Evolutionary conservation across 306 rosid genomes (phyloP), one percentile per base, ranked within the genome.

Genomic region (Corylus heterophylla): DNA sequence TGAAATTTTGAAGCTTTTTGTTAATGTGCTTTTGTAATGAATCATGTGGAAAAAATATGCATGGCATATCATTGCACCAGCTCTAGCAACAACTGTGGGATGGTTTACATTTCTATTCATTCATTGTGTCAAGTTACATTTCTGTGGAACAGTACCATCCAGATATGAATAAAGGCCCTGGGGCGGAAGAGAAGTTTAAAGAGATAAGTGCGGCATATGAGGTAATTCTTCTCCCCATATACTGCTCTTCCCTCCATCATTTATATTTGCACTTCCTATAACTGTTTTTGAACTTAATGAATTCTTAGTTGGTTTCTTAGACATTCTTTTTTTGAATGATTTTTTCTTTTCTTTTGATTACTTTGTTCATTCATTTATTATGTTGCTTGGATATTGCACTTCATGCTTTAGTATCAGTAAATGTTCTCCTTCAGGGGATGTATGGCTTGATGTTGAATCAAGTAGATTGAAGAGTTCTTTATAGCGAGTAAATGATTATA

Each of bases 121-220:
- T 73, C 7, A 71, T 51, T 71, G 45, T 82, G 37, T 82, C 54
- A 16, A 54, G 77, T 82, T 61, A 31, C 18, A 50, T 73, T 76
- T 50, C 9, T 68, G 76, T 58, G 79, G 54, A 79, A 80, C 85
- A 95, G 99, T 90, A 93, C 82, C 99, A 95, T 90, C 99, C 98
- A 39, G 98, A 94, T 82, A 80, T 92, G 89, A 92, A 85, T 81
- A 93, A 86, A 88, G 85, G 73, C 64, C 89, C 93, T 22, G 96
- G 96, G 78, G 89, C 97, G 22, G 98, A 95, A 79, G 98, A 95
- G 76, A 95, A 85, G 84, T 95, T 95, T 89, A 92, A 95, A 82
- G 96, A 93, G 88, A 95, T 95, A 73, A 90, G 98, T 85, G 94
- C 96, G 83, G 99, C 98, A 29, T 95, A 95, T 52, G 98, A 95